Evolutionary conservation across 192 early-diverging fungal genomes (phyloP), one percentile per base, ranked within the genome.

Genomic region (Spinellus fusiger): DNA sequence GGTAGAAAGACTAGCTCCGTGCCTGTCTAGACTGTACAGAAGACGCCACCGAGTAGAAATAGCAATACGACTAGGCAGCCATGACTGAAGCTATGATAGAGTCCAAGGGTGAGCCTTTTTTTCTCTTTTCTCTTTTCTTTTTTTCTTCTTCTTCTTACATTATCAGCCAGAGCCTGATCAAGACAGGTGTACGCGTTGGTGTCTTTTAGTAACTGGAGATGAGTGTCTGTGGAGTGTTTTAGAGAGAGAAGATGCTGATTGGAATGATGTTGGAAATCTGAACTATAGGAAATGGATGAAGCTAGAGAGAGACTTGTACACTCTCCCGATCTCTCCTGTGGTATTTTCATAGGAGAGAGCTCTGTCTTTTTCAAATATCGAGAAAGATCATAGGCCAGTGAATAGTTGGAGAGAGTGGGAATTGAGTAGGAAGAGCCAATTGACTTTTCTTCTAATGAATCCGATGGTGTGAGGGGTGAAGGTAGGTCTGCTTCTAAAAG

Each of bases 11-110:
- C 84, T 88, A 50, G 90, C 90, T 1, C 95, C 95, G 68, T 98
- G 92, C 61, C 91, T 87, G 53, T 94, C 93, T 51, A 94, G 81
- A 49, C 86, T 89, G 72, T 98, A 98, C 9, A 93, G 66, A n/a
- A 98, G 77, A n/a, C 77, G 78, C 89, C 89, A 93, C 46, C 69
- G 54, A 13, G 28, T 22, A 4, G 26, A 49, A 8, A 20, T 46
- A 31, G 29, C 20, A 59, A 8, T 47, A 47, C 25, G 28, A 18
- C 47, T 48, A 44, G 40, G 40, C 10, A 44, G 3, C 13, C 18
- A 18, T 44, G 40, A 44, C 18, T 18, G 40, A 44, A 44, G 40
- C 40, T 44, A 44, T 3, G 18, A 6, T 2, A 44, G 3, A 44
- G 18, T 6, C 13, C 10, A 3, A n/a, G 2, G 18, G 40, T 44